These are phyloP conservation scores for Magnolia sinica DNA, from an alignment of 164 flowering plant genomes.

Conservation along the genomic window DNA sequence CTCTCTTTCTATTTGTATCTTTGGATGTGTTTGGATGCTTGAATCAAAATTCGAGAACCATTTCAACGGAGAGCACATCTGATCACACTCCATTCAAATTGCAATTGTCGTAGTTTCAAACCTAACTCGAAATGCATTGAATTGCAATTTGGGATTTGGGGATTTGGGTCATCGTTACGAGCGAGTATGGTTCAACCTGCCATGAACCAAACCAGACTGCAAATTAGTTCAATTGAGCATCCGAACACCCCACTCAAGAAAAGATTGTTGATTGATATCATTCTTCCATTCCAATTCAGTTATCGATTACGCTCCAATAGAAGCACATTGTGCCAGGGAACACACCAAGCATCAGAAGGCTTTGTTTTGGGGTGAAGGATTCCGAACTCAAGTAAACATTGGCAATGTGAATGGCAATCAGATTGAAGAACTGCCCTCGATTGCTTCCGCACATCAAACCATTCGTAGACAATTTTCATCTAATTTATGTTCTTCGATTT, in stretches of 20 bases:
- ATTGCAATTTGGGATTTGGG: neutral
- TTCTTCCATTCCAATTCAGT: conserved; percentile 1
- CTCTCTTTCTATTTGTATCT: neutral
- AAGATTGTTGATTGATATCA: neutral
- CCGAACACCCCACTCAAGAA: neutral
- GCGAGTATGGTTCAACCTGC: neutral
- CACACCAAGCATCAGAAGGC: neutral
- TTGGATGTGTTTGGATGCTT: neutral
- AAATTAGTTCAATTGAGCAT: neutral
- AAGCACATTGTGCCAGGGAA: neutral
- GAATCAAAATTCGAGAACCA: neutral
- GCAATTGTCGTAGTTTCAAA: neutral
- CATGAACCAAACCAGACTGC: neutral
- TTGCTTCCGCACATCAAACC: conserved; percentile 2
- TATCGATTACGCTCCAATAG: neutral
- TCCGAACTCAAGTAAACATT: neutral
- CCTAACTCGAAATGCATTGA: neutral
- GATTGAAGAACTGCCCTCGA: conserved; percentile 4
- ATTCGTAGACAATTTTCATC: neutral
- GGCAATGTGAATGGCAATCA: neutral
- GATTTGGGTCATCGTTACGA: too few relatives aligned
- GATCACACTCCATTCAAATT: neutral
- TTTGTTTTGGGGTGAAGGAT: conserved; percentile 1
- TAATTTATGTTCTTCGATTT: neutral
- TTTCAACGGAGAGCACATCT: neutral